Conservation (phyloP, 139 green algal genomes). For the Nannochloris sp. region DNA sequence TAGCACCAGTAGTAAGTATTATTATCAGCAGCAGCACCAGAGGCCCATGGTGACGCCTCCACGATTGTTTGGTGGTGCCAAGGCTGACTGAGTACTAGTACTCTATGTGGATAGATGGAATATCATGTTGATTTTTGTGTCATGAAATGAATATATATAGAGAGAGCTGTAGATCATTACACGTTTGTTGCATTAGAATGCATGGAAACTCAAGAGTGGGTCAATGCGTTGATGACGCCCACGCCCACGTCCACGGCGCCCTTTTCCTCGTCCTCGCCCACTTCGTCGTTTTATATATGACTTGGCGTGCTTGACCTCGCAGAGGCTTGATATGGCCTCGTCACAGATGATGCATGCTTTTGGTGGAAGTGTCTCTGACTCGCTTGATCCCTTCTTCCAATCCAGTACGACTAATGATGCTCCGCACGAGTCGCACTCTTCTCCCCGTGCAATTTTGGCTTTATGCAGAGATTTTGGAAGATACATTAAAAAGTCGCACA, state of each 20-base stretch:
- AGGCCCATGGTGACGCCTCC: neutral
- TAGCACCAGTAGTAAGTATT: neutral
- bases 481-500: constrained; percentile 75
- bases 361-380: constrained; percentile 13
- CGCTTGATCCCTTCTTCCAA: constrained; percentile 36
- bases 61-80: no score
- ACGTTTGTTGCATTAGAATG: constrained; percentile 33
- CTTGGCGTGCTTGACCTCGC: constrained; percentile 58
- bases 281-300: constrained; percentile 31
- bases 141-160: neutral
- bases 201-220: constrained; percentile 56
- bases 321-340: constrained; percentile 6
- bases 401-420: constrained; percentile 40
- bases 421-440: constrained; percentile 42
- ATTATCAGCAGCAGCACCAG: neutral
- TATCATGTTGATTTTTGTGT: neutral
- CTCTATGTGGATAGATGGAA: neutral
- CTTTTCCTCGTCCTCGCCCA: constrained; percentile 28
- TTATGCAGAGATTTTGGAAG: constrained; percentile 59
- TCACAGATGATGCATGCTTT: constrained; percentile 5
- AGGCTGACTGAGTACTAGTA: no score
- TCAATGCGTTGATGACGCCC: constrained; percentile 39
- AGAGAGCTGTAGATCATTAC: no score
- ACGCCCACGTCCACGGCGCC: constrained; percentile 35
- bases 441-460: constrained; percentile 38